These are phyloP conservation scores for Adansonia gregorii DNA, from an alignment of 441 rosid species.

Conservation along the genomic window DNA sequence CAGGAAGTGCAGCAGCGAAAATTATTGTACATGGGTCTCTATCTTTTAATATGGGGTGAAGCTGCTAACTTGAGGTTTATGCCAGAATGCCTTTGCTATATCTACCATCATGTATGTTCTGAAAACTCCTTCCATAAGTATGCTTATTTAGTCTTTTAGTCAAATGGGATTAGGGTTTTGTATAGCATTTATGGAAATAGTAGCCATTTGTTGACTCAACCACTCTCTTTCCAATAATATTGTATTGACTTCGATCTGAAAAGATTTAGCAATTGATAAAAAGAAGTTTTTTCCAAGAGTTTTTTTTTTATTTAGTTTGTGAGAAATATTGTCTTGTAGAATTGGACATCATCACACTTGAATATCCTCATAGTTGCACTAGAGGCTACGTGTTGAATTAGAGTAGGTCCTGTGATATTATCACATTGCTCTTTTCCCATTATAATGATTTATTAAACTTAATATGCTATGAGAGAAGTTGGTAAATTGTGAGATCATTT, in stretches of 20 bases:
- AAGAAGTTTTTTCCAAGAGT: not conserved
- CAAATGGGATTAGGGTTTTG: not conserved
- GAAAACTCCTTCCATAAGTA: not conserved
- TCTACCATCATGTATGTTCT: conserved; percentile 90
- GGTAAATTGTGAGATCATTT: not conserved
- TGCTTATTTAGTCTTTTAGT: not conserved
- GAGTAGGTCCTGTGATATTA: not conserved
- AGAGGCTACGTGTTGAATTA: not conserved
- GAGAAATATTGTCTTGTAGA: not conserved
- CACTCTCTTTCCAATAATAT: not conserved
- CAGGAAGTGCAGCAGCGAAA: conserved; percentile 99
- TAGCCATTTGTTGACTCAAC: not conserved
- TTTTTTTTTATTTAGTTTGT: not conserved
- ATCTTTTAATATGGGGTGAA: conserved; percentile 99
- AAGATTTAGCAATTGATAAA: not conserved
- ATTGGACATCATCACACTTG: not conserved
- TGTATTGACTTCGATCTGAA: not conserved
- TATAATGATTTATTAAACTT: not conserved
- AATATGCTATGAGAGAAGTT: not conserved
- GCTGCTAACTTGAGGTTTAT: conserved; percentile 98
- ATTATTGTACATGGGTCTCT: conserved; percentile 90
- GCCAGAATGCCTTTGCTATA: conserved; percentile 99
- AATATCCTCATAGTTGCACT: not conserved
- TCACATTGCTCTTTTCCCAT: not conserved
- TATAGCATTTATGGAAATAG: not conserved